Base-by-base conservation (phyloP, 1,284 basidiomycete genomes). In the Apiotrichum sp. region DNA sequence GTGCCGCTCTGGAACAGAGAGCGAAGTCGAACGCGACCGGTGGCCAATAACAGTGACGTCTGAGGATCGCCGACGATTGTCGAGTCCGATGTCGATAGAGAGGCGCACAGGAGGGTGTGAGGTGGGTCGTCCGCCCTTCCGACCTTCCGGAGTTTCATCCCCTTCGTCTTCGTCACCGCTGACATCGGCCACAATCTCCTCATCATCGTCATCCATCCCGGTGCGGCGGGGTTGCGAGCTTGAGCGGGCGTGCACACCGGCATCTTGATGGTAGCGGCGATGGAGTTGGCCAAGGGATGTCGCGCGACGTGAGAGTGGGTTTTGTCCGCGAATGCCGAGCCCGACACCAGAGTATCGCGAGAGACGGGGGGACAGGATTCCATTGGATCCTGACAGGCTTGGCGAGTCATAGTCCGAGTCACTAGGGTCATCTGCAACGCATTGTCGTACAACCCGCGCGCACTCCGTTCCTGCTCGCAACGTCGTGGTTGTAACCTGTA, bases 391-490 rank as follows among this genome's bases (percentile, higher is more conserved):
- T 1, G 42, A 45, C 2, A 56, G 41, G 11, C 41, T 50, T 8
- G 48, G 45, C 5, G 52, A 58, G 40, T 59, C 53, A 33, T 46
- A 59, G 35, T 54, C 49, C 35, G 52, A 50, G 14, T 55, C 54
- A n/a, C 46, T 53, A 74, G 72, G 47, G 70, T 62, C 60, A 29
- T 68, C 65, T 7, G 68, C 66, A 53, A 90, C 73, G 70, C 87
- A 89, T 55, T 85, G 81, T 72, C 87, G 89, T 57, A 93, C 86
- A 8, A 89, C 83, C 7, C 85, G 82, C 35, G 90, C 86, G 71
- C 91, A 93, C 62, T 93, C 90, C n/a, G 87, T 85, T 33, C 88
- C 90, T 29, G 88, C 85, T 65, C 90, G 87, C 59, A 95, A 78
- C 2, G 93, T 89, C 52, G 83, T 83, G 1, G 93, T 97, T 4